Conservation (phyloP, 2,329 filamentous ascomycete genomes). For the Raffaelea deltoideospora region DNA sequence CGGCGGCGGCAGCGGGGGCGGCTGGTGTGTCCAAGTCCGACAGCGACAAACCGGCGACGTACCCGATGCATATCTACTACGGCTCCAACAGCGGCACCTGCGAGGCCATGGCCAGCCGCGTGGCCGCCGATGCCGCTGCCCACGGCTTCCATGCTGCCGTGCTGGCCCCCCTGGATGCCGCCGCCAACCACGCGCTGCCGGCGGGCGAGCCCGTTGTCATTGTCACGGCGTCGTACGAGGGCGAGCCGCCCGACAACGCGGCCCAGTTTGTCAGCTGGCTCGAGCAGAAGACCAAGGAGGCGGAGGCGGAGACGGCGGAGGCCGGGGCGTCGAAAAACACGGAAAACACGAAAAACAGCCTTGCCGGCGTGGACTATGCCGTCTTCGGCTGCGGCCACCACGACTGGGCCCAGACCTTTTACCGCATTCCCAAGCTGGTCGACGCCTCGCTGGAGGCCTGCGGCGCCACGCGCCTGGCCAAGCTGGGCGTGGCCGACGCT, state of each 20-base stretch:
- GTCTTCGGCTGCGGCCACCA: slow-evolving; percentile 49
- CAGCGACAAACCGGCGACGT: too few species aligned
- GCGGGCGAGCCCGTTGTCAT: slow-evolving; percentile 44
- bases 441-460: slow-evolving; percentile 35
- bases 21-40: too few species aligned
- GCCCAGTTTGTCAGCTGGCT: slow-evolving; percentile 54
- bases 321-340: neutral
- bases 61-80: slow-evolving; percentile 50
- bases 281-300: slow-evolving; percentile 27
- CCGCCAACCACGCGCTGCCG: slow-evolving; percentile 47
- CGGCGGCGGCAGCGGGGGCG: slow-evolving; percentile 12
- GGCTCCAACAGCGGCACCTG: slow-evolving; percentile 47
- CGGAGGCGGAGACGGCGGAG: slow-evolving; percentile 24
- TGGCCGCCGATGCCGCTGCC: slow-evolving; percentile 28
- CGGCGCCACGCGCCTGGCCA: slow-evolving; percentile 30
- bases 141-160: slow-evolving; percentile 14
- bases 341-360: slow-evolving; percentile 22
- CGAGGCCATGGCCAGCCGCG: slow-evolving; percentile 48
- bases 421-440: slow-evolving; percentile 49
- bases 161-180: slow-evolving; percentile 53
- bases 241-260: slow-evolving; percentile 59
- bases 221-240: slow-evolving; percentile 57
- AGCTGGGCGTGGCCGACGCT: slow-evolving; percentile 43
- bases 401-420: slow-evolving; percentile 47
- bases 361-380: slow-evolving; percentile 45